phyloP scores from a whole-genome alignment of 2,329 filamentous ascomycete genomes.

The Dryadomyces quercus-mongolicae region DNA sequence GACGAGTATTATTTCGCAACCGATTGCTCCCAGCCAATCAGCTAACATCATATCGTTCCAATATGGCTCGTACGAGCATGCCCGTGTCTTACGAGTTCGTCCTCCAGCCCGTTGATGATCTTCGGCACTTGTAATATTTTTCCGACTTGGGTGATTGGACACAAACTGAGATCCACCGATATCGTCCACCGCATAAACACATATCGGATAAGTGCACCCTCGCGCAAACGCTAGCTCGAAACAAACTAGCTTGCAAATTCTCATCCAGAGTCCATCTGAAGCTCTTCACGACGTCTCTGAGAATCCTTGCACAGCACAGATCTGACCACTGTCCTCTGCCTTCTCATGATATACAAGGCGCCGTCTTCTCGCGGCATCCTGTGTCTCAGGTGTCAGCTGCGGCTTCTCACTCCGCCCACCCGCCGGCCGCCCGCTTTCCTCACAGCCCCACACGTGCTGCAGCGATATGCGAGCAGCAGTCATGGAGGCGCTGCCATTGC shows the following conservation, averaged over 20 bases:
- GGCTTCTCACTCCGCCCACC: background rate
- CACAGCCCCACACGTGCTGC: background rate
- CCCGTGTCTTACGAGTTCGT: no score
- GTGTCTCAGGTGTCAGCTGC: constrained; percentile 5
- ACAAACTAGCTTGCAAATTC: background rate
- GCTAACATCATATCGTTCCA: background rate
- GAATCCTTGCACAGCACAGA: background rate
- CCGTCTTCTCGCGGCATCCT: background rate
- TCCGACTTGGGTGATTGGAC: no score
- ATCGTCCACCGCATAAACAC: background rate
- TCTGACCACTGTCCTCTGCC: background rate
- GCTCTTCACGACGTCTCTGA: background rate
- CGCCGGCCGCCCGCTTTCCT: background rate
- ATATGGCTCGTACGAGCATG: no score
- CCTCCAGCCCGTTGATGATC: no score
- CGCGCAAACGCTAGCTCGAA: background rate
- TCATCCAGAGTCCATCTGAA: background rate
- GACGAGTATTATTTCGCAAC: background rate
- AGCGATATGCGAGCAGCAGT: background rate
- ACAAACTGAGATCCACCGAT: background rate
- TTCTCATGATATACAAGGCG: constrained; percentile 1
- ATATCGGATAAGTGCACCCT: background rate
- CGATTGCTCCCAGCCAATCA: background rate
- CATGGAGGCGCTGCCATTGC: no score
- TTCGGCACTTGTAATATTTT: no score